Percentiles rank a stretch among this genome's conserved stretches.
Evolutionary conservation across 805 yeast genomes (phyloP).

Genomic region (Candida saitoana): DNA sequence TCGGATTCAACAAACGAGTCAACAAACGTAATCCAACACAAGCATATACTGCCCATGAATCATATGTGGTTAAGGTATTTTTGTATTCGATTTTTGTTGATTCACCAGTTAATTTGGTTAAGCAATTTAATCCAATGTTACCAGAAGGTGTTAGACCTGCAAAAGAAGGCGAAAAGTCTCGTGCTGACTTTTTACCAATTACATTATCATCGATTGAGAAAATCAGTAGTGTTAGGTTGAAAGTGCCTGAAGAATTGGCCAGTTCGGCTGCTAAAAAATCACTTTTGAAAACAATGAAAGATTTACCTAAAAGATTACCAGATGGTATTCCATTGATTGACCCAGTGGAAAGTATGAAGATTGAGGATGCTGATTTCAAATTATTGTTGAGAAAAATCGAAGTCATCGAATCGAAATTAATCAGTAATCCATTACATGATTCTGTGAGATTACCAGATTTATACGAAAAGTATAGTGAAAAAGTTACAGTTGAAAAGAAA

Average conservation of each 20-base stretch:
- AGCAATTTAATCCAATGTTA: conserved; percentile 70
- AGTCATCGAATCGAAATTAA: conserved; percentile 71
- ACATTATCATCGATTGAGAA: conserved; percentile 71
- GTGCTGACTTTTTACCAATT: conserved; percentile 78
- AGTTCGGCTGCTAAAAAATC: conserved; percentile 53
- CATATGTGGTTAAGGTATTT: conserved; percentile 82
- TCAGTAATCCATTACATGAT: conserved; percentile 62
- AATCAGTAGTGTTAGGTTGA: conserved; percentile 76
- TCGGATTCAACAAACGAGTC: conserved; percentile 66
- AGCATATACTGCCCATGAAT: conserved; percentile 76
- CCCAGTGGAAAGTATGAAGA: conserved; percentile 90
- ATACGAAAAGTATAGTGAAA: conserved; percentile 61
- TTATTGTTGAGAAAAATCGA: conserved; percentile 71
- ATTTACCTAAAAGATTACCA: conserved; percentile 78
- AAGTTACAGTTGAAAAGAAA: conserved; percentile 56
- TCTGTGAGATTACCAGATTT: conserved; percentile 58
- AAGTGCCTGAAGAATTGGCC: conserved; percentile 73
- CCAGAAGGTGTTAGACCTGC: conserved; percentile 91
- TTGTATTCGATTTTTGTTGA: conserved; percentile 74
- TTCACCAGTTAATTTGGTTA: conserved; percentile 77
- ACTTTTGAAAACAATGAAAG: conserved; percentile 67
- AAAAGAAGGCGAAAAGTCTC: conserved; percentile 60
- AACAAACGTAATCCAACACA: conserved; percentile 57
- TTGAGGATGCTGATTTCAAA: conserved; percentile 74
- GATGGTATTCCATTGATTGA: conserved; percentile 90